Evolutionary conservation across 2,329 filamentous ascomycete genomes (phyloP).

Genomic region (Pseudogymnoascus sp.): DNA sequence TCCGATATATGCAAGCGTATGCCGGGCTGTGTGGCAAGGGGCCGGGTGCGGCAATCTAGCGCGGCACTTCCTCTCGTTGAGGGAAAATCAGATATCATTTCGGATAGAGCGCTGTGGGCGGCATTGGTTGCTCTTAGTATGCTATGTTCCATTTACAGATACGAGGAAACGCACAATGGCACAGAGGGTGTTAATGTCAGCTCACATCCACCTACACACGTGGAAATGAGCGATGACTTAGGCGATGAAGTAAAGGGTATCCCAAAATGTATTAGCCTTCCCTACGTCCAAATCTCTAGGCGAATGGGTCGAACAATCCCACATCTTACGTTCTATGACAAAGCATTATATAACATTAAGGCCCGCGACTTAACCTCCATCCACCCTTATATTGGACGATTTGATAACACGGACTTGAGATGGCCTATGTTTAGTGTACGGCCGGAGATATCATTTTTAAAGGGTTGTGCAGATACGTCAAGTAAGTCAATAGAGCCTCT

Average conservation of each 20-base stretch:
- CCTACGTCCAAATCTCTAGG: constrained; percentile 42
- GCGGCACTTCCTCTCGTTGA: constrained; percentile 41
- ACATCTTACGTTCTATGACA: constrained; percentile 44
- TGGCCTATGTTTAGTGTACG: constrained; percentile 47
- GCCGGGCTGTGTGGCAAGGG: constrained; percentile 42
- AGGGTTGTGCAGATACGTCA: constrained; percentile 40
- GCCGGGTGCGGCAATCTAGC: constrained; percentile 42
- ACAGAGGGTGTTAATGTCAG: constrained; percentile 40
- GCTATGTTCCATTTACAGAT: constrained; percentile 45
- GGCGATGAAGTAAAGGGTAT: constrained; percentile 42
- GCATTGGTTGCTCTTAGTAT: constrained; percentile 44
- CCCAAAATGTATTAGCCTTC: constrained; percentile 39
- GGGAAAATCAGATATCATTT: constrained; percentile 41
- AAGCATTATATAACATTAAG: constrained; percentile 45
- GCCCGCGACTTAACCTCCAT: constrained; percentile 40
- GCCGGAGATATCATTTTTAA: constrained; percentile 43
- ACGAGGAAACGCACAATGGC: constrained; percentile 44
- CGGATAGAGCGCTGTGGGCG: constrained; percentile 44
- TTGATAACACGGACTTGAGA: constrained; percentile 45
- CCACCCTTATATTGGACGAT: constrained; percentile 42
- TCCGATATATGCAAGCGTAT: constrained; percentile 45
- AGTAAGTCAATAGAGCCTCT: constrained; percentile 22
- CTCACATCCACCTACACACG: constrained; percentile 26
- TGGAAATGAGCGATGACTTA: constrained; percentile 42
- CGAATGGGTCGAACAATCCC: constrained; percentile 44